These are phyloP conservation scores for Saccharomycopsis crataegensis DNA, from an alignment of 1,139 yeast genomes.

Conservation along the genomic window DNA sequence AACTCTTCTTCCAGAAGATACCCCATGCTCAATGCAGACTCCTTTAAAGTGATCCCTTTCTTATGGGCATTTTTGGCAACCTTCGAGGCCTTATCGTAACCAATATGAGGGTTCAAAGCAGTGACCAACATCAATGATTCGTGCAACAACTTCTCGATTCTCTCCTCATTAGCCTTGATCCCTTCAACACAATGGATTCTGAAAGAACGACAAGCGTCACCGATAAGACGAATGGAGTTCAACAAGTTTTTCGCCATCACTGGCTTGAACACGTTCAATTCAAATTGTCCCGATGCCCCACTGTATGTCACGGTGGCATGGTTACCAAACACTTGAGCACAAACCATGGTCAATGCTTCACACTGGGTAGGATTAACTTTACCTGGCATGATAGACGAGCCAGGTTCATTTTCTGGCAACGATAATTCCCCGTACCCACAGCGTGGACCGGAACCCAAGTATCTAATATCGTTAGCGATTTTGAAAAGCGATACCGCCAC, in stretches of 20 bases:
- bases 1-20: constrained; percentile 78
- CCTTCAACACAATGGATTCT: constrained; percentile 93
- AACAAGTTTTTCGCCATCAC: constrained; percentile 86
- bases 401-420: constrained; percentile 97
- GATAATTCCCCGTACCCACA: constrained; percentile 97
- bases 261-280: constrained; percentile 96
- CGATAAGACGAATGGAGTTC: constrained; percentile 76
- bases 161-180: constrained; percentile 78
- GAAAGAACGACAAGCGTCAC: constrained; percentile 86
- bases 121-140: constrained; percentile 97
- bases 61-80: constrained; percentile 98
- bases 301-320: constrained; percentile 90
- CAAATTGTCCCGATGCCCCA: constrained; percentile 98
- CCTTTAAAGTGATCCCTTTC: constrained; percentile 92
- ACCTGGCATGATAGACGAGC: constrained; percentile 99
- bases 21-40: constrained; percentile 86
- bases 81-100: constrained; percentile 94
- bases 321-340: constrained; percentile 96
- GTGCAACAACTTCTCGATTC: constrained; percentile 78
- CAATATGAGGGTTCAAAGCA: constrained; percentile 97
- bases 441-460: constrained; percentile 98
- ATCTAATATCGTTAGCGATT: constrained; percentile 96
- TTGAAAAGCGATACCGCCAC: constrained; percentile 88
- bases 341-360: constrained; percentile 97
- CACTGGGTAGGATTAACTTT: constrained; percentile 98